phyloP scores from a whole-genome alignment of 148 eudicot genomes.

The Rhododendron ovatum region DNA sequence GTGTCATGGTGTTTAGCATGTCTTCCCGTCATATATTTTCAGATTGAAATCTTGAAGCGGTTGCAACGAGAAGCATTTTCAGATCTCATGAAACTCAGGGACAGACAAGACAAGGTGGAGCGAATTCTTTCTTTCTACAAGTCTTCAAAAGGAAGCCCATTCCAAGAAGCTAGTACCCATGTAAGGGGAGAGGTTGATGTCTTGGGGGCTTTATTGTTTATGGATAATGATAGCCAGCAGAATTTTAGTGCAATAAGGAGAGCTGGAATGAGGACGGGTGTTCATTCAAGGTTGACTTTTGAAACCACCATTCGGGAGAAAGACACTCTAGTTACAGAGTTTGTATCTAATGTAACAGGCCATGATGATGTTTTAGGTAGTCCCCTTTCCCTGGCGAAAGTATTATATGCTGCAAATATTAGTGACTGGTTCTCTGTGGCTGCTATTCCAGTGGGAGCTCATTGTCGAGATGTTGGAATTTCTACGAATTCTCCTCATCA shows the following conservation, averaged over 20 bases:
- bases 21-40: conserved; percentile 49
- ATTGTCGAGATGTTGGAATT: conserved; percentile 59
- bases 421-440: conserved; percentile 70
- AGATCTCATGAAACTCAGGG: conserved; percentile 93
- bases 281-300: conserved; percentile 57
- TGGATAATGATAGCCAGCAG: conserved; percentile 43
- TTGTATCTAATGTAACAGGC: conserved; percentile 41
- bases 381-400: conserved; percentile 73
- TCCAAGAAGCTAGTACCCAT: conserved; percentile 61
- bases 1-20: conserved; percentile 47
- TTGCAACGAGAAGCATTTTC: conserved; percentile 94
- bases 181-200: conserved; percentile 76
- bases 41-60: conserved; percentile 97
- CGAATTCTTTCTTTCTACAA: conserved; percentile 52
- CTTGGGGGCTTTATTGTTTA: conserved; percentile 45
- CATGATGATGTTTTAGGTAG: conserved; percentile 34
- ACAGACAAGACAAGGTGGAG: conserved; percentile 92
- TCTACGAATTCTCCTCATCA: conserved; percentile 31
- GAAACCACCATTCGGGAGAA: conserved; percentile 57
- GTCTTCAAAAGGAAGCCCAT: conserved; percentile 64
- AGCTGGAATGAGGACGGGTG: conserved; percentile 65
- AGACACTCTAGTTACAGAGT: conserved; percentile 68
- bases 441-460: conserved; percentile 81
- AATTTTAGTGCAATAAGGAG: conserved; percentile 43
- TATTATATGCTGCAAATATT: conserved; percentile 68